These are phyloP conservation scores for Sarocladium brachiariae DNA, from an alignment of 2,329 filamentous ascomycete species.

Conservation along the genomic window DNA sequence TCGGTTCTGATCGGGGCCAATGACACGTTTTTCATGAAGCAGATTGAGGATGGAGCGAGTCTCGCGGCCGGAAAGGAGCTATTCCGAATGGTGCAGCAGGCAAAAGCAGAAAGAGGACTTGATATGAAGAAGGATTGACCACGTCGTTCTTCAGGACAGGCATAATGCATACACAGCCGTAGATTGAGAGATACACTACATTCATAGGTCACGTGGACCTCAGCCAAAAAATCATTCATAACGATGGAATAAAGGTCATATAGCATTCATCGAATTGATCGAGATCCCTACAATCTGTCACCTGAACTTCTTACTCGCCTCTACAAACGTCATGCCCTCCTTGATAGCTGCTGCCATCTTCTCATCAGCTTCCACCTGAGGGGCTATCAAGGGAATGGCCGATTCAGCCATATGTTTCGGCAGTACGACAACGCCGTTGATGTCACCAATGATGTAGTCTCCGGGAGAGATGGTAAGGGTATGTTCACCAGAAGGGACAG, in stretches of 20 bases:
- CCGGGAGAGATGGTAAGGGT: conserved; percentile 33
- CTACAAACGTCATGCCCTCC: conserved; percentile 35
- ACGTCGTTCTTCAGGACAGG: background rate
- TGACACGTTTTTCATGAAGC: conserved; percentile 35
- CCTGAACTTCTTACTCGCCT: conserved; percentile 35
- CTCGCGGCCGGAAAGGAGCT: conserved; percentile 25
- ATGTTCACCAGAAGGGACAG: conserved; percentile 29
- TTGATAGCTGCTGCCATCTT: conserved; percentile 34
- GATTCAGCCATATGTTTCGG: conserved; percentile 30
- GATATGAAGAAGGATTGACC: conserved; percentile 8
- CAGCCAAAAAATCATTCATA: too few relatives aligned
- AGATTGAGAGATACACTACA: too few relatives aligned
- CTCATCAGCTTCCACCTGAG: conserved; percentile 28
- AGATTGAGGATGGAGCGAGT: conserved; percentile 32
- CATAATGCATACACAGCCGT: too few relatives aligned
- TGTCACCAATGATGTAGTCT: conserved; percentile 37
- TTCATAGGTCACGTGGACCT: too few relatives aligned
- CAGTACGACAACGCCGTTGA: conserved; percentile 39
- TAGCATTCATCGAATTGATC: too few relatives aligned
- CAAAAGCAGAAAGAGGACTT: background rate
- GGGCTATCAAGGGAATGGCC: conserved; percentile 26
- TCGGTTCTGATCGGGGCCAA: conserved; percentile 25
- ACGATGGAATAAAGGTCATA: background rate
- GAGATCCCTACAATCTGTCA: too few relatives aligned
- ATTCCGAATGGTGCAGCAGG: conserved; percentile 24